Evolutionary conservation across 2,329 filamentous ascomycete genomes (phyloP).

Genomic region (Remersonia thermophila): DNA sequence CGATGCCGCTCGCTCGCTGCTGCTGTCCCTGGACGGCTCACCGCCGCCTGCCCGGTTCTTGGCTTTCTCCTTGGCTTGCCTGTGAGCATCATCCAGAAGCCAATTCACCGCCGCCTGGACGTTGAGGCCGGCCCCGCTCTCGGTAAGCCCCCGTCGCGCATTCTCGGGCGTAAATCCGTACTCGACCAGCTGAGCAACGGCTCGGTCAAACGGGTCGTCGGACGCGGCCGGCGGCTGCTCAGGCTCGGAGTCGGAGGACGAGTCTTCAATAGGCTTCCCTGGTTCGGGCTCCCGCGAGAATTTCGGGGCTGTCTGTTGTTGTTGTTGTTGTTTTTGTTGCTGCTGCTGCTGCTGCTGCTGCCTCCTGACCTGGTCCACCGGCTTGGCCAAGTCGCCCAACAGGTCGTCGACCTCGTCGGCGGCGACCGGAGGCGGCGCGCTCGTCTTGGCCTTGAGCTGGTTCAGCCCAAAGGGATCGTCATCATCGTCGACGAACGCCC

Average conservation of each 20-base stretch:
- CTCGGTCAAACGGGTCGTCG: conserved; percentile 59
- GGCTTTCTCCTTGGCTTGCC: conserved; percentile 63
- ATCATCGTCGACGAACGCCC: conserved; percentile 48
- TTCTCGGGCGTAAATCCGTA: conserved; percentile 88
- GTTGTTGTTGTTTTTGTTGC: too few species aligned
- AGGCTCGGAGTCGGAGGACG: conserved; percentile 34
- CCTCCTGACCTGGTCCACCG: conserved; percentile 46
- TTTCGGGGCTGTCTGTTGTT: conserved; percentile 9
- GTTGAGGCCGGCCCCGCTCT: conserved; percentile 67
- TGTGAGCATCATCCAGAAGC: conserved; percentile 83
- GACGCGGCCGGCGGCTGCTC: conserved; percentile 26
- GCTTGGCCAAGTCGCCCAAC: conserved; percentile 50
- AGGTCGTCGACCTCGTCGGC: conserved; percentile 51
- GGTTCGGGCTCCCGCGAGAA: conserved; percentile 32
- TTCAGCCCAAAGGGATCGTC: conserved; percentile 82
- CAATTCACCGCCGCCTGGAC: conserved; percentile 80
- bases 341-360: conserved; percentile 5
- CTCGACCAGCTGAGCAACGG: conserved; percentile 79
- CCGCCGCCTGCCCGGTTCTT: conserved; percentile 29
- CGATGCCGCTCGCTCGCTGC: conserved; percentile 14
- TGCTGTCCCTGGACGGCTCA: conserved; percentile 8
- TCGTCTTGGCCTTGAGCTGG: conserved; percentile 39
- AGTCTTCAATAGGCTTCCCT: conserved; percentile 43
- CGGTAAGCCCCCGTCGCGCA: conserved; percentile 64
- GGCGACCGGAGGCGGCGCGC: conserved; percentile 14